These are phyloP conservation scores for Hirschfeldia incana DNA, from an alignment of 345 rosid species.

Conservation along the genomic window DNA sequence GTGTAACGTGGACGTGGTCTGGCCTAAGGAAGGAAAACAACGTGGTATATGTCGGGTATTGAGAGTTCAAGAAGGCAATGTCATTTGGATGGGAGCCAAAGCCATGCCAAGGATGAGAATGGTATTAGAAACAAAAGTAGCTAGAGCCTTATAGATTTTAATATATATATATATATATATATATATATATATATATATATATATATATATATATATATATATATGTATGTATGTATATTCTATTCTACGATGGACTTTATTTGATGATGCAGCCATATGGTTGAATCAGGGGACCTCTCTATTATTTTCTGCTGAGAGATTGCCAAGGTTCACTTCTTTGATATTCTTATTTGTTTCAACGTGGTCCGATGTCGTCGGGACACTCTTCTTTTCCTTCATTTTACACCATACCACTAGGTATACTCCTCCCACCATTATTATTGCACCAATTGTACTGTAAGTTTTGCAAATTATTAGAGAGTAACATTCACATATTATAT, in stretches of 20 bases:
- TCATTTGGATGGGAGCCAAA: background rate
- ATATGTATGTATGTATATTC: too few relatives aligned
- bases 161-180: too few relatives aligned
- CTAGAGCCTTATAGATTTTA: background rate
- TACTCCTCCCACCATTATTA: slow-evolving; percentile 49
- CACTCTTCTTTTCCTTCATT: slow-evolving; percentile 41
- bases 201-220: too few relatives aligned
- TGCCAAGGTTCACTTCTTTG: slow-evolving; percentile 20
- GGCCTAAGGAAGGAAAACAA: background rate
- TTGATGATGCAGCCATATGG: background rate
- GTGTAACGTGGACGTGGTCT: background rate
- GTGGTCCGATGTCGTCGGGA: background rate
- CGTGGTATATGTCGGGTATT: background rate
- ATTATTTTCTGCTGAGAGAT: slow-evolving; percentile 15
- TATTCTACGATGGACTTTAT: slow-evolving; percentile 1
- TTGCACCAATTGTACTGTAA: slow-evolving; percentile 53
- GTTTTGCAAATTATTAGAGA: background rate
- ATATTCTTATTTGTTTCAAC: slow-evolving; percentile 6
- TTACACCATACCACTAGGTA: slow-evolving; percentile 65
- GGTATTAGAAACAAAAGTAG: background rate
- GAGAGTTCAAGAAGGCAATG: background rate
- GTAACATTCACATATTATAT: background rate
- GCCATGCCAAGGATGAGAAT: background rate
- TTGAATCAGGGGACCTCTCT: slow-evolving; percentile 22
- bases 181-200: too few relatives aligned